A percentile compares a stretch with the other conserved stretches of the same genome.
Conservation (phyloP, 768 basidiomycete species). For the Boletus eberwhitei region DNA sequence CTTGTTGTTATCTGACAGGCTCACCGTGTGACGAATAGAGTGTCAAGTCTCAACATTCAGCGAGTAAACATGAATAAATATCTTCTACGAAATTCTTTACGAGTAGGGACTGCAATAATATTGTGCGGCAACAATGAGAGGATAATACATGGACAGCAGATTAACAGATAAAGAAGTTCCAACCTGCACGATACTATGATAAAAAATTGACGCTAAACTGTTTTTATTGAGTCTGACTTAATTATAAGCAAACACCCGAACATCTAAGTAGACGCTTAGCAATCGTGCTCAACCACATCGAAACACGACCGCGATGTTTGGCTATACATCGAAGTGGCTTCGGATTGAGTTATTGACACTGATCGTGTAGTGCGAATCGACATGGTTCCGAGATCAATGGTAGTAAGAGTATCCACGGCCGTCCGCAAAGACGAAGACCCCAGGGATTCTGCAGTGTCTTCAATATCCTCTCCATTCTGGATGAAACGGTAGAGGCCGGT, state of each 20-base stretch:
- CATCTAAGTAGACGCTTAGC: neutral
- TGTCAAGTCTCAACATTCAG: neutral
- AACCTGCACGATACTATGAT: no score
- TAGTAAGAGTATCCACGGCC: slow-evolving; percentile 3
- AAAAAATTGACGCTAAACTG: neutral
- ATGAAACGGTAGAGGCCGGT: slow-evolving; percentile 9
- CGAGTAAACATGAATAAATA: neutral
- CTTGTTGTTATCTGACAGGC: no score
- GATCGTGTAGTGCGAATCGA: slow-evolving; percentile 2
- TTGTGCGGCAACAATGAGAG: neutral
- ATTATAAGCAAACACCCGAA: no score
- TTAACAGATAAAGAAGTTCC: no score
- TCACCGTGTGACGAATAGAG: no score
- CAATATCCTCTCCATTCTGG: slow-evolving; percentile 1
- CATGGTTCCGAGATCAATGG: slow-evolving; percentile 6
- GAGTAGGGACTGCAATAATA: no score
- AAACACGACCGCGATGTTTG: neutral
- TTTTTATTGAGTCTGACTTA: neutral
- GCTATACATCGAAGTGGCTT: neutral
- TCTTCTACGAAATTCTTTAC: neutral
- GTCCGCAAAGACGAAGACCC: neutral
- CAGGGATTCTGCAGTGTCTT: neutral
- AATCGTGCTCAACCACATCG: neutral
- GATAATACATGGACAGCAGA: neutral
- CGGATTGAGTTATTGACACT: neutral